These are phyloP conservation scores for Ceratobasidium sp. DNA, from an alignment of 1,284 basidiomycete species.

Conservation along the genomic window DNA sequence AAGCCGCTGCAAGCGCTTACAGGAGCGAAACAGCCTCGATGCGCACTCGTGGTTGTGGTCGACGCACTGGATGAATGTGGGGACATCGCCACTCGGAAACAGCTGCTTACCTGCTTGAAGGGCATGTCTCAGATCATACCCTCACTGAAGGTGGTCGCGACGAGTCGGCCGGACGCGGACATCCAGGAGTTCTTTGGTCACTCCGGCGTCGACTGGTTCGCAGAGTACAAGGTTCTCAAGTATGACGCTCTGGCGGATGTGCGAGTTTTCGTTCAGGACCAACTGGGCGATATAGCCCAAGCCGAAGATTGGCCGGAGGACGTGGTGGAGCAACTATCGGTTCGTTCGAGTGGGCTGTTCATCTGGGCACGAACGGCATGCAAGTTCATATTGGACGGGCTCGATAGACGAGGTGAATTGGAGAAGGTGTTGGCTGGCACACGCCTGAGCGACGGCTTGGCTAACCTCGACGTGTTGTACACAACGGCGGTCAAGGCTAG, in stretches of 20 bases:
- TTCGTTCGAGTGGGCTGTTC: not conserved
- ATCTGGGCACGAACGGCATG: conserved; percentile 25
- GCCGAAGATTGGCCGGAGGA: not conserved
- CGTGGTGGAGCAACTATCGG: not conserved
- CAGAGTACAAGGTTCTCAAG: not conserved
- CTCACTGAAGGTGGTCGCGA: not conserved
- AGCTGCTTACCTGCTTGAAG: not conserved
- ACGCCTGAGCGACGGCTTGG: not conserved
- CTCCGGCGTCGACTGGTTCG: not conserved
- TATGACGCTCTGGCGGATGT: not conserved
- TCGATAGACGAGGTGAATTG: not conserved
- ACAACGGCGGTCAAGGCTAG: not conserved
- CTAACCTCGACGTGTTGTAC: conserved; percentile 3
- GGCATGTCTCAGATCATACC: not conserved
- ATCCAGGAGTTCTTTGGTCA: not conserved
- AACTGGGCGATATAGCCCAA: not conserved
- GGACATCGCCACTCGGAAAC: conserved; percentile 7
- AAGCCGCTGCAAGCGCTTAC: not conserved
- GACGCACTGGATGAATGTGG: conserved; percentile 43
- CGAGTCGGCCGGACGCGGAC: conserved; percentile 18
- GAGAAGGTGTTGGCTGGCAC: not conserved
- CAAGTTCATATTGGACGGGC: not conserved
- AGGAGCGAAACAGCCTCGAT: not conserved
- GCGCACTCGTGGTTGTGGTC: conserved; percentile 14
- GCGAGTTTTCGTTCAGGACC: not conserved